Percentiles rank a stretch among this genome's conserved stretches.
phyloP scores from a whole-genome alignment of 805 yeast genomes.

The Ogataea methanolica region DNA sequence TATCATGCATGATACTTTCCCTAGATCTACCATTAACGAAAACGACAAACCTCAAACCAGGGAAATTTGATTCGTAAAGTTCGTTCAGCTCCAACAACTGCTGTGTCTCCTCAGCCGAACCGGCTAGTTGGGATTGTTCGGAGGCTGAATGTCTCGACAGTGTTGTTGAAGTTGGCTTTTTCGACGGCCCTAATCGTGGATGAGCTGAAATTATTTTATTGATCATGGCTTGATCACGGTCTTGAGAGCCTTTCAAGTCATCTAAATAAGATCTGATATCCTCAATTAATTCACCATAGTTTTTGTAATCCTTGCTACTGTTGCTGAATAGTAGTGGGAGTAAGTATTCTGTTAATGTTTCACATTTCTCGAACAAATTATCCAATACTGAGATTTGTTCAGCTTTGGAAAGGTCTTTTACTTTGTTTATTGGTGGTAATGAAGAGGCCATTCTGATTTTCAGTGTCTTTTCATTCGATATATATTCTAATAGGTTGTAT shows the following conservation, averaged over 20 bases:
- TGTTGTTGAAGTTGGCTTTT: conserved; percentile 9
- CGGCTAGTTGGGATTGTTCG: conserved; percentile 66
- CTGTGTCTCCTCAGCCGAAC: conserved; percentile 45
- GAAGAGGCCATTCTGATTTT: background rate
- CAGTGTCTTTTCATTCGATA: background rate
- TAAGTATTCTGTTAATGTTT: conserved; percentile 35
- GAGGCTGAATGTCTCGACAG: conserved; percentile 45
- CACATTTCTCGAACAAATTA: conserved; percentile 64
- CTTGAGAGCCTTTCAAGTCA: background rate
- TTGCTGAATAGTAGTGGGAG: conserved; percentile 23
- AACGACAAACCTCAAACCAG: conserved; percentile 77
- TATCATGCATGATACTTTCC: conserved; percentile 56
- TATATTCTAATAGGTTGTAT: background rate
- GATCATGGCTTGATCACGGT: conserved; percentile 3
- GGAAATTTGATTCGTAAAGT: conserved; percentile 40
- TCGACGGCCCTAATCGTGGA: conserved; percentile 77
- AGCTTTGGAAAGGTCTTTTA: conserved; percentile 18
- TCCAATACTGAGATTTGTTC: conserved; percentile 40
- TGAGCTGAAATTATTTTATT: conserved; percentile 77
- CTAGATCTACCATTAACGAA: conserved; percentile 84
- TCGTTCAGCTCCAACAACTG: conserved; percentile 51
- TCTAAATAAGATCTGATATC: background rate
- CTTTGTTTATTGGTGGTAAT: conserved; percentile 27
- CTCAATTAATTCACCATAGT: conserved; percentile 27
- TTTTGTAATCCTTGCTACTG: conserved; percentile 12